Conservation (phyloP, 192 early-diverging fungal genomes). For the Mortierella hygrophila region DNA sequence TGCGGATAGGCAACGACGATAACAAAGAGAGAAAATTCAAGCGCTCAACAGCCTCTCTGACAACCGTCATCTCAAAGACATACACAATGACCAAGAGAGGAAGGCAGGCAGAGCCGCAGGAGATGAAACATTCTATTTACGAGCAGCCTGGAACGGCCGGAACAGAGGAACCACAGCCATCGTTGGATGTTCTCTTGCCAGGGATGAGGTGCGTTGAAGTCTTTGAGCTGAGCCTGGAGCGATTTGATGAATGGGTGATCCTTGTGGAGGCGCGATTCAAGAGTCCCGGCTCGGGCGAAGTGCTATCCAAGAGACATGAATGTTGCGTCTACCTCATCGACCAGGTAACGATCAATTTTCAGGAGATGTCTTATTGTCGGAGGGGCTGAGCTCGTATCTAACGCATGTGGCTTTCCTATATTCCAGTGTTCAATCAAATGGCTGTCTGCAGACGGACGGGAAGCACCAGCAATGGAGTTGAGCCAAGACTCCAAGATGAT, state of each 20-base stretch:
- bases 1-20: conserved; percentile 29
- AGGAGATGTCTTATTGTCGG: not conserved
- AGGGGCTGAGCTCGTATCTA: not conserved
- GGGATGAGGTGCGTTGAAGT: conserved; percentile 23
- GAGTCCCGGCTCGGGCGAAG: conserved; percentile 58
- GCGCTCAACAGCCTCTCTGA: not conserved
- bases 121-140: conserved; percentile 16
- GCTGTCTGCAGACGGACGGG: not conserved
- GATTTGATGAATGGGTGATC: conserved; percentile 40
- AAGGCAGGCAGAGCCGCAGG: not conserved
- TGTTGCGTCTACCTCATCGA: conserved; percentile 61
- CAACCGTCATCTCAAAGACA: conserved; percentile 11
- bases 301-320: conserved; percentile 46
- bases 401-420: not conserved
- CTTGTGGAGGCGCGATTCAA: conserved; percentile 24
- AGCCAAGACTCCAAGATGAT: conserved; percentile 5
- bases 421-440: conserved; percentile 30
- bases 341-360: conserved; percentile 25
- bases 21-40: conserved; percentile 14
- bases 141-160: not conserved
- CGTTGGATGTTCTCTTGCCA: conserved; percentile 22
- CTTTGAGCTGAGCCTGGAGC: conserved; percentile 30
- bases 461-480: not conserved
- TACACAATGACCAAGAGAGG: not conserved
- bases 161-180: not conserved